Percentiles rank a stretch among this genome's conserved stretches.
Evolutionary conservation across 2,329 filamentous ascomycete species (phyloP).

Genomic region (Monosporascus sp.): DNA sequence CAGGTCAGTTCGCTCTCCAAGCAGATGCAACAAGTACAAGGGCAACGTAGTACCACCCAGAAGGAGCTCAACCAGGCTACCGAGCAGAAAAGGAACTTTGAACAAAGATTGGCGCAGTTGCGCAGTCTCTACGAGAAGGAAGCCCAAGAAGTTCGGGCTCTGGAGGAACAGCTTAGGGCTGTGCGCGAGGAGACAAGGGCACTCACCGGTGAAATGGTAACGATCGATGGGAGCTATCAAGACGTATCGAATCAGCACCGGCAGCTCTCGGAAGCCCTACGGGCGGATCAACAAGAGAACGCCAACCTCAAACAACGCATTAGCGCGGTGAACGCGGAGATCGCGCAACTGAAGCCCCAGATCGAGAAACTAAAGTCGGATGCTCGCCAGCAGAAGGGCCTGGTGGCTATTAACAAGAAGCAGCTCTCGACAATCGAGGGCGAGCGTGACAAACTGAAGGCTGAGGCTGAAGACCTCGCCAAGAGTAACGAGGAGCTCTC

Average conservation of each 20-base stretch:
- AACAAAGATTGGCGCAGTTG: conserved; percentile 80
- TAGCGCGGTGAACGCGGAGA: conserved; percentile 72
- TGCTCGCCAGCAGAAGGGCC: conserved; percentile 88
- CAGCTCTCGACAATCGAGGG: conserved; percentile 84
- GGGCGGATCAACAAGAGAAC: conserved; percentile 88
- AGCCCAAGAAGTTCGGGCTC: conserved; percentile 73
- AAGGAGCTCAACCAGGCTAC: conserved; percentile 76
- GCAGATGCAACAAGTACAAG: conserved; percentile 90
- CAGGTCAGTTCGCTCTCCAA: conserved; percentile 87
- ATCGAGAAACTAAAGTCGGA: conserved; percentile 92
- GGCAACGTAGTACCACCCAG: conserved; percentile 72
- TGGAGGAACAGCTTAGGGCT: conserved; percentile 76
- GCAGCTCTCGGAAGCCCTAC: conserved; percentile 66
- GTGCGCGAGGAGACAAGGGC: conserved; percentile 79
- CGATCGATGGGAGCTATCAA: conserved; percentile 73
- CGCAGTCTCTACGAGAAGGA: conserved; percentile 90
- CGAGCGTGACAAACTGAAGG: conserved; percentile 82
- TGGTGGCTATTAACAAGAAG: conserved; percentile 98
- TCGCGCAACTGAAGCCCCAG: conserved; percentile 78
- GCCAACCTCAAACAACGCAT: conserved; percentile 81
- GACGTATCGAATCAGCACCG: conserved; percentile 81
- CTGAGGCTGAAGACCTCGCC: conserved; percentile 65
- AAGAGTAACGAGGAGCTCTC: conserved; percentile 57
- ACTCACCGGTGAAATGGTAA: conserved; percentile 75
- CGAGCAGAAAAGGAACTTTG: conserved; percentile 88